Evolutionary conservation across 2,329 filamentous ascomycete species (phyloP).

Genomic region (Fonsecaea pugnacius): DNA sequence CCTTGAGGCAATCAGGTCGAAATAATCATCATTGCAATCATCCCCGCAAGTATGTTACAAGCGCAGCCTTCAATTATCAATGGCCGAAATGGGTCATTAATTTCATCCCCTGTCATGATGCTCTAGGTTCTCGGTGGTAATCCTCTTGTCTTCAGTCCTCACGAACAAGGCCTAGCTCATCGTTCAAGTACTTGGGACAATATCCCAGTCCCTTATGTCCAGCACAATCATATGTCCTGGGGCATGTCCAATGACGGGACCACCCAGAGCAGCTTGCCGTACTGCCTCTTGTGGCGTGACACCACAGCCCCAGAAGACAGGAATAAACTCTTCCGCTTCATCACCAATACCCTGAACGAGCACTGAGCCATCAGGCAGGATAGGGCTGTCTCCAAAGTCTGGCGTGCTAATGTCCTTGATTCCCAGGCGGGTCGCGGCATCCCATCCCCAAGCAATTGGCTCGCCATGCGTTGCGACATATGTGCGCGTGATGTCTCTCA

Average conservation of each 20-base stretch:
- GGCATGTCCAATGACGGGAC: slow-evolving; percentile 64
- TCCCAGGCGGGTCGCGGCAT: slow-evolving; percentile 57
- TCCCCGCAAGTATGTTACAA: too few relatives aligned
- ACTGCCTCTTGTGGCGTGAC: slow-evolving; percentile 70
- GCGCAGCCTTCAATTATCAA: too few relatives aligned
- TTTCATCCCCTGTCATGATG: neutral
- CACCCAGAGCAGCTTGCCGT: slow-evolving; percentile 59
- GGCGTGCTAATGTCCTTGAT: slow-evolving; percentile 58
- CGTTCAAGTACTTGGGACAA: slow-evolving; percentile 12
- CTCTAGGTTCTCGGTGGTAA: neutral
- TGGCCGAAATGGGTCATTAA: too few relatives aligned
- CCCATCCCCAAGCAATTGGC: slow-evolving; percentile 68
- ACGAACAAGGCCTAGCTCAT: neutral
- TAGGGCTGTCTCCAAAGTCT: slow-evolving; percentile 62
- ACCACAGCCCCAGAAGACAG: slow-evolving; percentile 68
- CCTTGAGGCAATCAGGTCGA: too few relatives aligned
- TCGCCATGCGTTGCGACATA: slow-evolving; percentile 66
- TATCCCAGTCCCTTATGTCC: slow-evolving; percentile 47
- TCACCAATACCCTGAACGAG: slow-evolving; percentile 35
- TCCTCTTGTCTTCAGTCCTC: neutral
- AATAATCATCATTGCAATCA: too few relatives aligned
- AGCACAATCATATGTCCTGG: slow-evolving; percentile 67
- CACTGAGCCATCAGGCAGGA: slow-evolving; percentile 45
- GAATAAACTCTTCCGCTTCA: slow-evolving; percentile 51
- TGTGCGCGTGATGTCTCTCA: slow-evolving; percentile 60